Evolutionary conservation across 768 basidiomycete species (phyloP).

Genomic region (Lepiota venenata): DNA sequence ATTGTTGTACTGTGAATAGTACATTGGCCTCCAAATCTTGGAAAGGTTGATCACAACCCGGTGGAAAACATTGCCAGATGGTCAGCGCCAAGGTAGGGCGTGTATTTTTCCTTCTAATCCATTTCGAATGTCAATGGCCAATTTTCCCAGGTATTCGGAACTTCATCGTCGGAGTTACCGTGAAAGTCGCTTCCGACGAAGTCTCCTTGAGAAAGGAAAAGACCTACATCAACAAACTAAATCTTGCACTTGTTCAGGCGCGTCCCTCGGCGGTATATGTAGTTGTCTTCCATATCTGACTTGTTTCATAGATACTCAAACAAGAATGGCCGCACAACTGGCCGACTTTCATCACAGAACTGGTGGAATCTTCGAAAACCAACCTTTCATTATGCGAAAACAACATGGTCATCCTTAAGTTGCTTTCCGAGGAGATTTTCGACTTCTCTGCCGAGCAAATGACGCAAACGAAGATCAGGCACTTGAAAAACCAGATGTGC

Average conservation of each 20-base stretch:
- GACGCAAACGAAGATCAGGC: slow-evolving; percentile 97
- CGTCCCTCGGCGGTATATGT: slow-evolving; percentile 17
- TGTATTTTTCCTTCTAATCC: background rate
- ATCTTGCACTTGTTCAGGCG: slow-evolving; percentile 93
- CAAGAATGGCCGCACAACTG: slow-evolving; percentile 99
- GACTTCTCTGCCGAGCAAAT: slow-evolving; percentile 98
- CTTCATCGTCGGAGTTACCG: slow-evolving; percentile 90
- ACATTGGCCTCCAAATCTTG: slow-evolving; percentile 94
- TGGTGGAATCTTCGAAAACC: slow-evolving; percentile 95
- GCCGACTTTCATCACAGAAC: slow-evolving; percentile 96
- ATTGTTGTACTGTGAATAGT: slow-evolving; percentile 45
- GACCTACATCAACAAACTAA: slow-evolving; percentile 94
- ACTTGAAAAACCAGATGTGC: slow-evolving; percentile 97
- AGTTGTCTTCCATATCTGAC: slow-evolving; percentile 7
- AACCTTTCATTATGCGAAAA: slow-evolving; percentile 98
- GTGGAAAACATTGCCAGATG: slow-evolving; percentile 95
- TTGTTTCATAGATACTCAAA: slow-evolving; percentile 79
- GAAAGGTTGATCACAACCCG: slow-evolving; percentile 93
- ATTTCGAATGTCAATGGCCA: background rate
- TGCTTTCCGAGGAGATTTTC: slow-evolving; percentile 98
- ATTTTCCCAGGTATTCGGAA: slow-evolving; percentile 78
- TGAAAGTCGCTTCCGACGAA: slow-evolving; percentile 93
- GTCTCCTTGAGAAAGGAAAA: slow-evolving; percentile 85
- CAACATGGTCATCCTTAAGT: slow-evolving; percentile 97
- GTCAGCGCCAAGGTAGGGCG: slow-evolving; percentile 79